Evolutionary conservation across 345 rosid genomes (phyloP).

Genomic region (Corchorus olitorius): DNA sequence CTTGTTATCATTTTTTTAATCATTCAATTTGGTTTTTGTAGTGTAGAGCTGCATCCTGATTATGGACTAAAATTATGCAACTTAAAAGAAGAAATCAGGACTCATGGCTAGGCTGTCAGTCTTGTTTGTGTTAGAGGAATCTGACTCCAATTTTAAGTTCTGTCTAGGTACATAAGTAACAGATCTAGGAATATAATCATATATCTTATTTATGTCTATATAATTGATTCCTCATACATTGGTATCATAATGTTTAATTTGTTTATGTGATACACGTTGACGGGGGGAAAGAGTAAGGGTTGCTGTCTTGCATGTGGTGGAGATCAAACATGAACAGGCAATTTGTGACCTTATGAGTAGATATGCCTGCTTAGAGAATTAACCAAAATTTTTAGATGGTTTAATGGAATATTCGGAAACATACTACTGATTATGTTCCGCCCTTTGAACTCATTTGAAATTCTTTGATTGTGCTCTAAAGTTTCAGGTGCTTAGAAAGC

Average conservation of each 20-base stretch:
- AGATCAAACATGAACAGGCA: not conserved
- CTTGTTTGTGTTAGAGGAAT: constrained; percentile 16
- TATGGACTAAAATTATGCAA: not conserved
- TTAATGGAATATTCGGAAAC: not conserved
- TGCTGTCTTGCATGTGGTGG: not conserved
- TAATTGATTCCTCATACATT: not conserved
- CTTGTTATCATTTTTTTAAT: not conserved
- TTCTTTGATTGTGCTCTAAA: not conserved
- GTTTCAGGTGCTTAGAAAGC: not conserved
- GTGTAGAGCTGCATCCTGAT: not conserved
- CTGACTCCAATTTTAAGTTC: not conserved
- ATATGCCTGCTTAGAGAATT: not conserved
- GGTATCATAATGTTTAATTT: not conserved
- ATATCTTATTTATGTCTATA: not conserved
- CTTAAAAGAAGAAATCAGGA: not conserved
- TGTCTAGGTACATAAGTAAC: constrained; percentile 9
- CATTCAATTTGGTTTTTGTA: not conserved
- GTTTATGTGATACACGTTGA: not conserved
- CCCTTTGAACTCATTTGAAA: constrained; percentile 1
- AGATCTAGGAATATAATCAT: constrained; percentile 12
- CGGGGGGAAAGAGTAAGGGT: not conserved
- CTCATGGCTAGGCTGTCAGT: constrained; percentile 9
- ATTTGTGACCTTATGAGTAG: not conserved
- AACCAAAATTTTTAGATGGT: not conserved
- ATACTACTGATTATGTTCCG: not conserved